phyloP scores from a whole-genome alignment of 345 rosid species.

The Moricandia moricandioides region DNA sequence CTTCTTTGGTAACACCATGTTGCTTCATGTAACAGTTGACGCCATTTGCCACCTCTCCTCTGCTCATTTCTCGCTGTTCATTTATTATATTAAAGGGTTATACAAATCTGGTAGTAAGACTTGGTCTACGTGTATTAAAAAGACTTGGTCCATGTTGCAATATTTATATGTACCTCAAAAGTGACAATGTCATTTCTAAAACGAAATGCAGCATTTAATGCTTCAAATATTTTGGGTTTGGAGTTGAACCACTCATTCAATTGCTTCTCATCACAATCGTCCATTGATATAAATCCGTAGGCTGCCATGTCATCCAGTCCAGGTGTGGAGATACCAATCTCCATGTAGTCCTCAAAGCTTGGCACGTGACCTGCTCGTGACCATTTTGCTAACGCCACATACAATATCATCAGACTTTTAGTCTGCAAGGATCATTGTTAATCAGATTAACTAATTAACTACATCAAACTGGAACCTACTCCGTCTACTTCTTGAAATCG shows the following conservation, averaged over 20 bases:
- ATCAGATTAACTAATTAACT: not conserved
- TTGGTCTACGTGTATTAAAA: not conserved
- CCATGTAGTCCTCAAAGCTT: conserved; percentile 18
- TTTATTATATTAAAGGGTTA: not conserved
- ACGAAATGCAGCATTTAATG: not conserved
- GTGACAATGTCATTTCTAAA: not conserved
- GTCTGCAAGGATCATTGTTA: not conserved
- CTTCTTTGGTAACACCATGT: conserved; percentile 9
- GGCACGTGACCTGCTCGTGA: conserved; percentile 12
- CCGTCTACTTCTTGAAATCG: not conserved
- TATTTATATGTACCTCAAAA: too few species aligned
- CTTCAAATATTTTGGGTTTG: conserved; percentile 5
- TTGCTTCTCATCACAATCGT: not conserved
- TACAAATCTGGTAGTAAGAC: not conserved
- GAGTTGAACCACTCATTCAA: conserved; percentile 1
- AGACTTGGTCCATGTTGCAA: too few species aligned
- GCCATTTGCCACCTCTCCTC: conserved; percentile 19
- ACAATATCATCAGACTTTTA: not conserved
- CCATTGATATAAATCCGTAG: not conserved
- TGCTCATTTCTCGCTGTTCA: not conserved
- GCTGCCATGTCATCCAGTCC: not conserved
- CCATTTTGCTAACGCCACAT: not conserved
- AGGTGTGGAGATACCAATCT: not conserved
- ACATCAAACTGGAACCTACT: not conserved
- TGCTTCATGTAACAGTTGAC: conserved; percentile 23